Evolutionary conservation across 495 filamentous ascomycete species (phyloP), one percentile per base, ranked within the genome.

Genomic region (Filosporella fistucella): DNA sequence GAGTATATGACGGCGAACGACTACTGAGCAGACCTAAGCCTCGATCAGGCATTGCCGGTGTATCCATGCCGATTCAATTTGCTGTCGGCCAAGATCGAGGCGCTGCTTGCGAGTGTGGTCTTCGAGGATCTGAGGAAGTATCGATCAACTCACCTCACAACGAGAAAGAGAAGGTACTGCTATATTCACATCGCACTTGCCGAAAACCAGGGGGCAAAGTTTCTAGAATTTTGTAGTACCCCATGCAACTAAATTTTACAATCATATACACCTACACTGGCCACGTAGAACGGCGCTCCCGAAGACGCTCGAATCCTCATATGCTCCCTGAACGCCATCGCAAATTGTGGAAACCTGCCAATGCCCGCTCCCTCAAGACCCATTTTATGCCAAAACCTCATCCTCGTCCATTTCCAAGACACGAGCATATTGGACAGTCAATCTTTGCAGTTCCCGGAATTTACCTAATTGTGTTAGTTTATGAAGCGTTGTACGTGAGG

Each of bases 401-500:
- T 71, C 65, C 63, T 68, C 74, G 57, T 67, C 76, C 64, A 81
- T 76, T 17, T 71, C 87, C 10, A 94, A 60, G 14, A 91, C 65
- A 38, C 84, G 79, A 16, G 88, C 88, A 56, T 93, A 95, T 51
- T 90, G 89, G n/a, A 94, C 85, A 24, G 88, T 95, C 29, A 94
- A 79, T 6, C 91, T 75, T 61, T 96, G 91, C 22, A 96, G 73
- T 57, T 96, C 91, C 20, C 91, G 84, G 62, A 88, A 87, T 80
- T 96, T 96, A 45, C 91, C 91, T 95, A 48, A 5, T 43, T 11
- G 17, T 16, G 26, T 43, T 43, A 43, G 41, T 8, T 6, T 7
- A 17, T 16, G 13, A 3, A 26, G 14, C 11, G 17, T 25, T n/a
- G n/a, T 2, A 29, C 10, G 3, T 30, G 29, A 44, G 14, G 35